Evolutionary conservation across 2,329 filamentous ascomycete genomes (phyloP), one percentile per base, ranked within the genome.

Genomic region (Trichoderma sp.): DNA sequence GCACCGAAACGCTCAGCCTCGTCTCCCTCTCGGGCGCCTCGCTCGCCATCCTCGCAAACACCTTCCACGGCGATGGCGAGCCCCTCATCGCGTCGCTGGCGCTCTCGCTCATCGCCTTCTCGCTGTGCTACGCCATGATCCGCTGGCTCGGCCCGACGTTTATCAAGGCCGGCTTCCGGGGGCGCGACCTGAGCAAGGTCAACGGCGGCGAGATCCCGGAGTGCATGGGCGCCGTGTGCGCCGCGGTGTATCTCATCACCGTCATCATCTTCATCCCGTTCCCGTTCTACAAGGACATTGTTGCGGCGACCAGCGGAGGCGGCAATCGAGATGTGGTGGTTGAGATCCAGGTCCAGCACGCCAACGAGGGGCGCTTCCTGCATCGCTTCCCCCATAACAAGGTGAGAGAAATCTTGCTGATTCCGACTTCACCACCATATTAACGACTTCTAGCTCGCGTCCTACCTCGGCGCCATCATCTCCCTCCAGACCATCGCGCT

Each of bases 221-320:
- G 81, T 95, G 92, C 73, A 97, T 99, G 94, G 96, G 96, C 35
- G 93, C 93, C 69, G 88, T 99, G 31, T 96, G 93, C 77, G 96
- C 95, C 10, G 88, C 96, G 73, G 94, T 98, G 31, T 98, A 98
- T 81, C 86, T 99, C 55, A 86, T 99, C 73, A 87, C 90, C 61
- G 86, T 98, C 73, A 96, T 98, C 73, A 83, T 93, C 72, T 99
- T 99, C 79, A 94, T 98, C 70, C 96, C 96, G 0, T 97, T 97
- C 80, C 92, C 94, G 1, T 98, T 99, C 80, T 98, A 97, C 84
- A 97, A 97, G 81, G 95, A 98, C 78, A 96, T 99, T 73, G 94
- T 97, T 31, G 92, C 93, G 19, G 94, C 94, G 49, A 98, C 96
- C 24, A 97, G 93, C 73, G 96, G 94, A 72, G 94, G 94, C 72